phyloP scores from a whole-genome alignment of 2,329 filamentous ascomycete species.

The Amauroascus verrucosus region DNA sequence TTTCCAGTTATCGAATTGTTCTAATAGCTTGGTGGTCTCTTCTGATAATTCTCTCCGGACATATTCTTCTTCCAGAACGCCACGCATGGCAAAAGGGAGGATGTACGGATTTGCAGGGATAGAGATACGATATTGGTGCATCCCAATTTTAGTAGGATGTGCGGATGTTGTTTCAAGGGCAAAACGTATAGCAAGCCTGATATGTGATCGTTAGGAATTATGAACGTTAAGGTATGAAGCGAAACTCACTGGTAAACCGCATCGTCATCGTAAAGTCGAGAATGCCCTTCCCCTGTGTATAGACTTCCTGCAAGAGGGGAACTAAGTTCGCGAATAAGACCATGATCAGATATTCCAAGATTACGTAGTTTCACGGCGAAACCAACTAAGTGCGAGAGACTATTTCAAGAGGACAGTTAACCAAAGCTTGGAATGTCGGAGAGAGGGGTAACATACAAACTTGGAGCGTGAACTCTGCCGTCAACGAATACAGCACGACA shows the following conservation, averaged over 20 bases:
- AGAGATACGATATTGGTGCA: conserved; percentile 33
- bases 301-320: conserved; percentile 80
- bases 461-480: conserved; percentile 78
- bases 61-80: conserved; percentile 80
- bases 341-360: conserved; percentile 83
- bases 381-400: conserved; percentile 78
- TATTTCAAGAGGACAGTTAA: conserved; percentile 20
- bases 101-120: conserved; percentile 67
- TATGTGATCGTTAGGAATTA: conserved; percentile 1
- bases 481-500: conserved; percentile 95
- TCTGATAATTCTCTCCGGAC: conserved; percentile 68
- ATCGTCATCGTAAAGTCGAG: conserved; percentile 79
- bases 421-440: not conserved
- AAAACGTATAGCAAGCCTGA: conserved; percentile 58
- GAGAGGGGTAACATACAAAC: conserved; percentile 53
- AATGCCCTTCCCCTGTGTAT: conserved; percentile 88
- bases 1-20: conserved; percentile 88
- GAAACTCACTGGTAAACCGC: conserved; percentile 62
- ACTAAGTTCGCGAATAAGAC: conserved; percentile 81
- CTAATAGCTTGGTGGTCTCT: conserved; percentile 70
- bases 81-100: conserved; percentile 90
- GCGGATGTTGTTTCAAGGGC: conserved; percentile 59
- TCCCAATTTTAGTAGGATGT: conserved; percentile 39
- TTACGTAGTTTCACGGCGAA: conserved; percentile 92
- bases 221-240: not conserved